Evolutionary conservation across 495 filamentous ascomycete genomes (phyloP).

Genomic region (Aspergillus nanangensis): DNA sequence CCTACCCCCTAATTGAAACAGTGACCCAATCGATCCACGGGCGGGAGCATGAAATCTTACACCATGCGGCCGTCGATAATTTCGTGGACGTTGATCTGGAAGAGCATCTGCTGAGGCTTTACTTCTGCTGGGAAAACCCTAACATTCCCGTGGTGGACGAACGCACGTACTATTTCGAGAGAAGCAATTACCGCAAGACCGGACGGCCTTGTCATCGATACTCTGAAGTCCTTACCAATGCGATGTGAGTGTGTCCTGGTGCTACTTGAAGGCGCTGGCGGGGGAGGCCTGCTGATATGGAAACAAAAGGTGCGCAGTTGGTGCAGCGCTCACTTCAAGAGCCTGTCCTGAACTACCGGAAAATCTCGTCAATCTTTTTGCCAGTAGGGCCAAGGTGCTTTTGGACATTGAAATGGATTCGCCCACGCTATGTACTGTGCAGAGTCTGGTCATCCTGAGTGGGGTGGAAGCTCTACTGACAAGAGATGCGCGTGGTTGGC

Average conservation of each 20-base stretch:
- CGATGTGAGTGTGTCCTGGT: too few species aligned
- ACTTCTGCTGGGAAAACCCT: constrained; percentile 36
- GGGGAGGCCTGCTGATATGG: too few species aligned
- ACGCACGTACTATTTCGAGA: constrained; percentile 8
- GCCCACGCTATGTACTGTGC: constrained; percentile 29
- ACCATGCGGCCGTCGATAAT: constrained; percentile 9
- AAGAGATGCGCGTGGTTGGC: constrained; percentile 30
- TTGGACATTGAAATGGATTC: constrained; percentile 31
- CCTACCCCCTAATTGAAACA: constrained; percentile 2
- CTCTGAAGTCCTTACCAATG: constrained; percentile 28
- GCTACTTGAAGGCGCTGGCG: too few species aligned
- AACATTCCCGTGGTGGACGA: constrained; percentile 25
- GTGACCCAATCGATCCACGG: constrained; percentile 8
- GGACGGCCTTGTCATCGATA: constrained; percentile 28
- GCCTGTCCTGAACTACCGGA: constrained; percentile 22
- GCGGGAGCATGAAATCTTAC: constrained; percentile 7
- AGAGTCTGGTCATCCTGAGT: constrained; percentile 31
- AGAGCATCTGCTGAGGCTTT: constrained; percentile 30
- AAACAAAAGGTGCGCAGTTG: too few species aligned
- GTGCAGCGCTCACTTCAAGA: constrained; percentile 22
- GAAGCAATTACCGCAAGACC: constrained; percentile 13
- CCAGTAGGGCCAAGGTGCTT: constrained; percentile 22
- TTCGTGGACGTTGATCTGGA: constrained; percentile 17
- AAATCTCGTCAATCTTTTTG: constrained; percentile 27
- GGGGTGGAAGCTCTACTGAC: constrained; percentile 22